Evolutionary conservation across 2,329 filamentous ascomycete genomes (phyloP).

Genomic region (Alternaria brassicicola): DNA sequence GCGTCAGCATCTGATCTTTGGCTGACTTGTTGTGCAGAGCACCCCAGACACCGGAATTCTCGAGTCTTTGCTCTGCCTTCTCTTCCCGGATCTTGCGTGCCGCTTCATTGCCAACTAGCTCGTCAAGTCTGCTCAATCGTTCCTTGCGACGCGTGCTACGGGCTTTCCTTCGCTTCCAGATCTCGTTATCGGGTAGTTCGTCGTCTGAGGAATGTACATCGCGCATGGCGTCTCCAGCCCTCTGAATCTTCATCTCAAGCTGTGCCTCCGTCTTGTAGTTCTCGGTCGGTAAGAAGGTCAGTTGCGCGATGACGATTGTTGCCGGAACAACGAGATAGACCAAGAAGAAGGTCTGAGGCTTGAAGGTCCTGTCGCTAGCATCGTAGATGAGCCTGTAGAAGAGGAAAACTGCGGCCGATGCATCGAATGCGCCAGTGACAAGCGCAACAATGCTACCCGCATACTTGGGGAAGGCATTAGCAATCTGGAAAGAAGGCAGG

Average conservation of each 20-base stretch:
- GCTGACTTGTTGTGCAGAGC: conserved; percentile 77
- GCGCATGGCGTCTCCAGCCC: conserved; percentile 37
- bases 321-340: conserved; percentile 72
- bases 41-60: conserved; percentile 80
- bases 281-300: conserved; percentile 73
- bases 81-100: conserved; percentile 66
- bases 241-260: conserved; percentile 45
- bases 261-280: conserved; percentile 73
- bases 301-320: conserved; percentile 69
- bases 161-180: conserved; percentile 51
- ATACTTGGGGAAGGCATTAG: conserved; percentile 78
- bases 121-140: conserved; percentile 71
- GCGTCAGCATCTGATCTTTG: conserved; percentile 73
- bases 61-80: conserved; percentile 69
- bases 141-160: conserved; percentile 56
- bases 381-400: conserved; percentile 75
- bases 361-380: conserved; percentile 62
- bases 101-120: conserved; percentile 70
- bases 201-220: conserved; percentile 62
- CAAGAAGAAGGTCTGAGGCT: conserved; percentile 72
- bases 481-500: conserved; percentile 82
- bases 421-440: conserved; percentile 82
- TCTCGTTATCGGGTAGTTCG: conserved; percentile 56
- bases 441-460: conserved; percentile 81
- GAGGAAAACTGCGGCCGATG: conserved; percentile 78